phyloP scores from a whole-genome alignment of 305 asterid species.

The Ilex paraguariensis region DNA sequence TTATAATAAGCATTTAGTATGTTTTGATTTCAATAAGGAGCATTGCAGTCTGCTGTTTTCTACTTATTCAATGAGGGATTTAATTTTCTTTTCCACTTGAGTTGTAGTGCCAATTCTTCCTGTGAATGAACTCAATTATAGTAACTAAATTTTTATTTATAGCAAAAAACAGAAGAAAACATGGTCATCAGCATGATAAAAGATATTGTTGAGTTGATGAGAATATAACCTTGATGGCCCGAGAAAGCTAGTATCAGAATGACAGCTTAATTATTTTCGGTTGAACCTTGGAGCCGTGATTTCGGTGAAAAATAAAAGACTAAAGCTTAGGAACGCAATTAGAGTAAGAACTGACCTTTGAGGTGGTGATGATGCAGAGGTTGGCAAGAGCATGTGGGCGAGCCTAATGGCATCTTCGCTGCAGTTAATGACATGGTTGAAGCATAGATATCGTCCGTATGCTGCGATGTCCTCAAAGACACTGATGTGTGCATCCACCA shows the following conservation, averaged over 20 bases:
- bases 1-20: too few species aligned
- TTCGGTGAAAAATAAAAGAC: not conserved
- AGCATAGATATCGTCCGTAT: conserved; percentile 83
- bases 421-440: conserved; percentile 52
- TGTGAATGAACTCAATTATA: too few species aligned
- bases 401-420: conserved; percentile 52
- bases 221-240: not conserved
- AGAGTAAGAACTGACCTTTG: too few species aligned
- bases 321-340: not conserved
- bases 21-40: too few species aligned
- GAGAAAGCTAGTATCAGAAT: too few species aligned
- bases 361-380: conserved; percentile 22
- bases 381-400: conserved; percentile 41
- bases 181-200: too few species aligned
- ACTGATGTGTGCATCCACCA: conserved; percentile 83
- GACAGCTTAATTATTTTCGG: not conserved
- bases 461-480: conserved; percentile 78
- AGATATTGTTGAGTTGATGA: not conserved
- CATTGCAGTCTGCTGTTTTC: too few species aligned
- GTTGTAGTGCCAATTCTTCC: too few species aligned
- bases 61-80: too few species aligned
- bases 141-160: too few species aligned
- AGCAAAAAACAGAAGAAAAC: too few species aligned
- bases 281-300: not conserved
- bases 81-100: too few species aligned